A percentile compares a stretch with the other conserved stretches of the same genome.
Conservation (phyloP, 2,329 filamentous ascomycete genomes). For the Colletotrichum navitas region DNA sequence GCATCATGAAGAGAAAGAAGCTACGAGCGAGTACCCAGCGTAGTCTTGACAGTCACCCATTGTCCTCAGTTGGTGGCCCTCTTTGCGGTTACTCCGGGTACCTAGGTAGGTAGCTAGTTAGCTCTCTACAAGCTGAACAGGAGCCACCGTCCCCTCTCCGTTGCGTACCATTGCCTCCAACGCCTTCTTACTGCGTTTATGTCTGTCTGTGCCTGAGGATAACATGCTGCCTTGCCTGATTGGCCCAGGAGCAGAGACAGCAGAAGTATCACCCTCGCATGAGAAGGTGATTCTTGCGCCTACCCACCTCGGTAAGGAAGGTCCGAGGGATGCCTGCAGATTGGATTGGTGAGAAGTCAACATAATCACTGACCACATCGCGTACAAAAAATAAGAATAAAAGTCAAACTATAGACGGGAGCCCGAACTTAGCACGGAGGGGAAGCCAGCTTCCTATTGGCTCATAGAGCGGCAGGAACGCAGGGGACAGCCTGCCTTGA, state of each 20-base stretch:
- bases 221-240: neutral
- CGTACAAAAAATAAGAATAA: neutral
- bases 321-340: neutral
- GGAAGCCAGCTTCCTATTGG: slow-evolving; percentile 25
- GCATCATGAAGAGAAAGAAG: slow-evolving; percentile 22
- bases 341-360: neutral
- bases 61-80: slow-evolving; percentile 30
- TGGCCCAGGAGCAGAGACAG: neutral
- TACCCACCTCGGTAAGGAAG: neutral
- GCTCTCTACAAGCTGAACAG: neutral
- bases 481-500: slow-evolving; percentile 38
- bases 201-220: slow-evolving; percentile 10
- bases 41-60: slow-evolving; percentile 7
- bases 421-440: slow-evolving; percentile 14
- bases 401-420: slow-evolving; percentile 19
- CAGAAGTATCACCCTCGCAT: neutral
- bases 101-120: neutral
- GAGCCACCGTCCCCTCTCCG: neutral
- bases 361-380: no score
- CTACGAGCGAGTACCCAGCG: slow-evolving; percentile 16
- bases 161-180: neutral
- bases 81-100: neutral
- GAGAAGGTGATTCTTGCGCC: neutral
- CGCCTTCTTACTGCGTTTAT: neutral
- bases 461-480: slow-evolving; percentile 30